Percentiles rank a stretch among this genome's conserved stretches.
Conservation (phyloP, 768 basidiomycete species). For the Boletus vinaceobasis region DNA sequence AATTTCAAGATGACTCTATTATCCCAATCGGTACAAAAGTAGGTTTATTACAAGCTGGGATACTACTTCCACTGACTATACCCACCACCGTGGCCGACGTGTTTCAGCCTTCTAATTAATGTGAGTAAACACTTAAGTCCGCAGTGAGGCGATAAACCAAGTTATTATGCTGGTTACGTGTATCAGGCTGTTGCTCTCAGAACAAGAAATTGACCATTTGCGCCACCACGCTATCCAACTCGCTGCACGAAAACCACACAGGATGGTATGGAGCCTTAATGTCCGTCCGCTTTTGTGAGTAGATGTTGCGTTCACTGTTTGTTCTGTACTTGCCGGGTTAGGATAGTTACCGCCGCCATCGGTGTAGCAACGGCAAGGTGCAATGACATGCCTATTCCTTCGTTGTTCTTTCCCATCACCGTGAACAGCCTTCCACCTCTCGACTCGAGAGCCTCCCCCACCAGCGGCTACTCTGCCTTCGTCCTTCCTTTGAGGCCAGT, state of each 20-base stretch:
- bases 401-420: constrained; percentile 26
- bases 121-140: neutral
- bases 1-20: neutral
- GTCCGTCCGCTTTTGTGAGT: neutral
- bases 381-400: constrained; percentile 8
- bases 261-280: neutral
- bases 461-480: constrained; percentile 48
- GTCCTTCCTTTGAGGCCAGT: constrained; percentile 22
- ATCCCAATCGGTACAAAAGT: neutral
- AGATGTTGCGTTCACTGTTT: neutral
- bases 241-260: neutral
- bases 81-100: neutral
- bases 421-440: constrained; percentile 7
- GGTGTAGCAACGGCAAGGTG: constrained; percentile 16
- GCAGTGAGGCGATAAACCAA: neutral
- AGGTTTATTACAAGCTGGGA: neutral
- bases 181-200: neutral
- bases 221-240: neutral
- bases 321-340: neutral
- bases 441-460: constrained; percentile 8
- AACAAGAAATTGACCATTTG: neutral
- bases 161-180: neutral
- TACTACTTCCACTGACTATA: too few relatives aligned
- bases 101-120: neutral
- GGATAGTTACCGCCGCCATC: constrained; percentile 19